These are phyloP conservation scores for Gracilaria gracilis DNA, from an alignment of 23 red algal genomes.

Conservation along the genomic window DNA sequence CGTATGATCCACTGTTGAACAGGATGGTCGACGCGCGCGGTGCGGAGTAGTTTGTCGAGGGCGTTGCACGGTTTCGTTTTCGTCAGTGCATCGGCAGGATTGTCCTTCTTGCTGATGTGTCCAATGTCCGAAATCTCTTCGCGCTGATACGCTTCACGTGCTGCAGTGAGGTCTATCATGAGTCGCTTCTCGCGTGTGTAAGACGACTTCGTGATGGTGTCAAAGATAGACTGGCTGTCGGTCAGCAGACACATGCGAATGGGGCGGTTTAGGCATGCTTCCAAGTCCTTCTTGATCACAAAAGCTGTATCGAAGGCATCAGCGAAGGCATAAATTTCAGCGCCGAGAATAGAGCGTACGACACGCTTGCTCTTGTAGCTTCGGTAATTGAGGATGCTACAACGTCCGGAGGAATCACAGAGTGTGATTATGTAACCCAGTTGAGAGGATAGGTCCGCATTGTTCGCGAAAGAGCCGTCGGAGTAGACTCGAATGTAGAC, in stretches of 20 bases:
- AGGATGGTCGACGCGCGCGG: too few species aligned
- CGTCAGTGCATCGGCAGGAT: too few species aligned
- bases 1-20: not conserved
- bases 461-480: constrained; percentile 22
- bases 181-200: too few species aligned
- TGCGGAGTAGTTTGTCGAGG: too few species aligned
- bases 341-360: constrained; percentile 10
- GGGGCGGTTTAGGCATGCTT: not conserved
- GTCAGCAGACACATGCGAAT: too few species aligned
- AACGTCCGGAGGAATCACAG: not conserved
- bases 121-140: too few species aligned
- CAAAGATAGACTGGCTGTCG: too few species aligned
- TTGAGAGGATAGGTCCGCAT: constrained; percentile 8
- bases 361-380: constrained; percentile 5
- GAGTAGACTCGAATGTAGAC: not conserved
- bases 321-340: constrained; percentile 38
- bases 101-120: too few species aligned
- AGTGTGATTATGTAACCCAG: constrained; percentile 40
- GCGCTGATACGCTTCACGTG: too few species aligned
- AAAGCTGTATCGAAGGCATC: constrained; percentile 37
- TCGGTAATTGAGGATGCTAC: constrained; percentile 6
- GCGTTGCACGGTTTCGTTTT: too few species aligned
- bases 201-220: too few species aligned
- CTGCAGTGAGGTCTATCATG: too few species aligned
- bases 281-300: constrained; percentile 32